These are phyloP conservation scores for Mrakia frigida DNA, from an alignment of 768 basidiomycete species.

Conservation along the genomic window DNA sequence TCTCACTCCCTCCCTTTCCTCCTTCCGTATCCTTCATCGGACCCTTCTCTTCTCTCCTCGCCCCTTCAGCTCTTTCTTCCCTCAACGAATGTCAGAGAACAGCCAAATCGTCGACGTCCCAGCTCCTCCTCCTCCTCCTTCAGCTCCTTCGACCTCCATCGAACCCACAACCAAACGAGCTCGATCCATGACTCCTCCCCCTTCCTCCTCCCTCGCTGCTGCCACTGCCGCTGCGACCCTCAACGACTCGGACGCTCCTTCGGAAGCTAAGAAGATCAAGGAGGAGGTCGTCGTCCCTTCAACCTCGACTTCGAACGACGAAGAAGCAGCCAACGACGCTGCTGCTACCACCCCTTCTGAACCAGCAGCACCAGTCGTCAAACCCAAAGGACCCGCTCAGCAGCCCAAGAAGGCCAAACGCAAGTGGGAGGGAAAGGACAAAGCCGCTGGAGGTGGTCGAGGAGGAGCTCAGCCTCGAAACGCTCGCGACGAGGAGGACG, in stretches of 20 bases:
- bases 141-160: neutral
- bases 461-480: neutral
- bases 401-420: constrained; percentile 6
- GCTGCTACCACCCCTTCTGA: neutral
- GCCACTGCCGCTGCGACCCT: neutral
- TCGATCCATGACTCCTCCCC: neutral
- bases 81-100: no score
- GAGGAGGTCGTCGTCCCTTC: neutral
- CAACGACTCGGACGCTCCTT: neutral
- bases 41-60: no score
- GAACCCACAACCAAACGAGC: neutral
- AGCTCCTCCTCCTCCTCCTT: neutral
- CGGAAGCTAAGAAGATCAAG: constrained; percentile 7
- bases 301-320: neutral
- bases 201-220: neutral
- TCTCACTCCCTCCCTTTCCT: no score
- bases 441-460: neutral
- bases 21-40: no score
- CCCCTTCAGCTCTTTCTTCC: no score
- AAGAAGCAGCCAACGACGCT: neutral
- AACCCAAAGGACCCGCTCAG: neutral
- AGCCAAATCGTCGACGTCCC: neutral
- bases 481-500: neutral
- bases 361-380: no score
- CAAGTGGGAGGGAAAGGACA: constrained; percentile 20